Conservation (phyloP, 768 basidiomycete genomes). For the Hypholoma fasciculare region DNA sequence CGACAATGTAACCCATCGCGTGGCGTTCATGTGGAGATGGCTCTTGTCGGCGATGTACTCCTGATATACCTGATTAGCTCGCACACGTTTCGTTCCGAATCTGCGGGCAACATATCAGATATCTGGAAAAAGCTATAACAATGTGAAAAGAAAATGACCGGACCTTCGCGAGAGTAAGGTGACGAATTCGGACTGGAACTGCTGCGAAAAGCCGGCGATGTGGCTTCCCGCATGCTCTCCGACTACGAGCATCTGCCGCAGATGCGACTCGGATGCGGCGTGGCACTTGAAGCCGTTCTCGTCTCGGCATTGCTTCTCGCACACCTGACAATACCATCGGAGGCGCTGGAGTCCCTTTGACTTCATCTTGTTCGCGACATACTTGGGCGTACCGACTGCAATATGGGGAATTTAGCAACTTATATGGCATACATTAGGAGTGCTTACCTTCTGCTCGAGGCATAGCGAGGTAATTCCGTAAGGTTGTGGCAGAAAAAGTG, state of each 20-base stretch:
- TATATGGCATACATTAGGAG: neutral
- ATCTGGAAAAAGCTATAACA: no score
- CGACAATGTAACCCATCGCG: constrained; percentile 97
- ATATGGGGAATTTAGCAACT: neutral
- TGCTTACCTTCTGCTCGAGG: constrained; percentile 81
- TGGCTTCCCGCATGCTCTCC: constrained; percentile 93
- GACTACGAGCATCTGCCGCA: constrained; percentile 96
- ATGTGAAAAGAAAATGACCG: constrained; percentile 18
- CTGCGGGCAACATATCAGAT: constrained; percentile 31
- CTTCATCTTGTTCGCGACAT: constrained; percentile 95
- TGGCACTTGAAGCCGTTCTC: constrained; percentile 99
- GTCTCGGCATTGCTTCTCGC: constrained; percentile 97
- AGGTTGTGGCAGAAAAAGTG: neutral
- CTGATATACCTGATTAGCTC: constrained; percentile 95
- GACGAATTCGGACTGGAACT: constrained; percentile 95
- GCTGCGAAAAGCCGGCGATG: constrained; percentile 84
- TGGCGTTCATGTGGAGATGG: constrained; percentile 98
- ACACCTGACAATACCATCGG: constrained; percentile 99
- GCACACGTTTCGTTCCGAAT: constrained; percentile 93
- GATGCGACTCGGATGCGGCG: constrained; percentile 81
- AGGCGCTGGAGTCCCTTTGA: constrained; percentile 94
- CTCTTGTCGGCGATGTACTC: constrained; percentile 94
- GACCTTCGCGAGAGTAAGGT: constrained; percentile 81
- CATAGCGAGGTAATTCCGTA: constrained; percentile 42
- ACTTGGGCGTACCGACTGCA: constrained; percentile 85